Evolutionary conservation across 257 asterid genomes (phyloP), one percentile per base, ranked within the genome.

Genomic region (Cinchona pubescens): DNA sequence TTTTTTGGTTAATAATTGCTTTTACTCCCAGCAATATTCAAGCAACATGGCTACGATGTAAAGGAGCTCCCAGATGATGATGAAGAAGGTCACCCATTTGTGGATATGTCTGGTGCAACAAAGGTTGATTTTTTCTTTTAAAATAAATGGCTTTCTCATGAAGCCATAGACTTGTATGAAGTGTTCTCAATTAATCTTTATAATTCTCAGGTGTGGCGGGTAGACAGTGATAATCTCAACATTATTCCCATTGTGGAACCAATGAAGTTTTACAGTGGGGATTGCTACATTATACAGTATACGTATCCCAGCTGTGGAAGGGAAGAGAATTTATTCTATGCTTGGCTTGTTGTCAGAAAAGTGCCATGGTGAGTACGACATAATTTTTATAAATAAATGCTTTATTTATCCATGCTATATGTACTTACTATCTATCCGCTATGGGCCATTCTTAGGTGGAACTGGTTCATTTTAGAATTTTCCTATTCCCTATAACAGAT

Each of bases 261-360:
- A 75, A 76, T 86, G 45, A 89, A 85, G 76, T 86, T 92, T 76
- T 92, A 88, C 84, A 87, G 85, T 69, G 97, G 96, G 75, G 97
- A 92, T 85, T 92, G 98, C 86, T 92, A 85, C 77, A 86, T 92
- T 78, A 81, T 89, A 79, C 96, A 92, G 67, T 89, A 89, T 76
- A 76, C 88, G 32, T 92, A 89, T 81, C 78, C 86, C 48, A 88
- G 86, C 56, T 80, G 87, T 53, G 96, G 80, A 70, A 79, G 80
- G 82, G 96, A 89, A 80, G 94, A 89, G 63, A 84, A 81, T 80
- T 87, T 90, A 69, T 84, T 90, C 67, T 93, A 96, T 62, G 84
- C 97, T 78, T 92, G 98, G 98, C 79, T 89, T 62, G 98, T n/a
- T n/a, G 98, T 78, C 84, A 82, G 80, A 85, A 85, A 79, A 90